Evolutionary conservation across 495 filamentous ascomycete species (phyloP), one percentile per base, ranked within the genome.

Genomic region (Daldinia bambusicola): DNA sequence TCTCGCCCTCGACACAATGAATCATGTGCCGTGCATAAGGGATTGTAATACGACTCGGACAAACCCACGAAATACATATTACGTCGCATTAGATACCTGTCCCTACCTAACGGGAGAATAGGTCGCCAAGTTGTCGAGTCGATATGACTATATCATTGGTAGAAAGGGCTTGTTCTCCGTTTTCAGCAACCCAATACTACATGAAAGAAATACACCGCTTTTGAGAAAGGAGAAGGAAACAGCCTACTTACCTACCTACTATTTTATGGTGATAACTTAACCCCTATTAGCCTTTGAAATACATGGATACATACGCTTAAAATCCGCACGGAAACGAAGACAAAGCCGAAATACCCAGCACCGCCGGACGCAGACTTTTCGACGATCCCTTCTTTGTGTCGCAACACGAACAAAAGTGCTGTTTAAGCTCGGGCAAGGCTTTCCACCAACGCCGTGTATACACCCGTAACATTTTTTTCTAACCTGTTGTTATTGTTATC

Each of bases 311-410:
- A n/a, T n/a, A n/a, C n/a, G n/a, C 30, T 56, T 26, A 18, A 14
- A 37, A 26, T 48, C 22, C 26, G 6, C 57, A 43, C 60, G 56
- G 48, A 51, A 37, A 14, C 14, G 20, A 32, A 57, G 59, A 74
- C 68, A 71, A 70, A 70, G 67, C 34, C 38, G 57, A n/a, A 55
- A 56, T 22, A 36, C 10, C 13, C 31, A 12, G 13, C 48, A 50
- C 40, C 26, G 40, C 63, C 67, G 67, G 51, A 67, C 63, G 63
- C 64, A 60, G 63, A 67, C 2, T 8, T 48, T 20, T 22, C 2
- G 22, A 9, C 6, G 12, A 10, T 26, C 26, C 26, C 59, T 65
- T 57, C 67, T 70, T 71, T 71, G 71, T 70, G 51, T n/a, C 62
- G 16, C 2, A 18, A 58, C 38, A 41, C 43, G 6, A 66, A 70